Evolutionary conservation across 495 filamentous ascomycete species (phyloP), one percentile per base, ranked within the genome.

Genomic region (Elasticomyces elasticus): DNA sequence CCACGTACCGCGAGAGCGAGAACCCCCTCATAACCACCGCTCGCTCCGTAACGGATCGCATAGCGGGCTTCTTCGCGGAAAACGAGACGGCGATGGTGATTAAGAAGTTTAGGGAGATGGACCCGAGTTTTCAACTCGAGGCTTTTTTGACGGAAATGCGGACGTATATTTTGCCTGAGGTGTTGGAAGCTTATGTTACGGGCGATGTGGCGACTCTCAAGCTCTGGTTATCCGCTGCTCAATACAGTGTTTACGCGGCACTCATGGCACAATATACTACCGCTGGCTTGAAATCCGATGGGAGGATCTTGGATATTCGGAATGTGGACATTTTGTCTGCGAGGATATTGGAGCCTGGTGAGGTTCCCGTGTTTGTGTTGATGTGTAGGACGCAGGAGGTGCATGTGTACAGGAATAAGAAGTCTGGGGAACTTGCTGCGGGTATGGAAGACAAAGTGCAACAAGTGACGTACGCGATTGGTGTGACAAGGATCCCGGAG

Each of bases 391-490:
- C 92, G n/a, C 92, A 98, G 66, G 92, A 98, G 66, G 89, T 97
- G 7, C 92, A 98, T 66, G 90, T 95, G 15, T 98, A 95, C 73
- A 79, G 84, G 37, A 94, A 97, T 60, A 78, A 81, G 33, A 97
- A 98, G 76, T 85, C 86, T 0, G 79, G 79, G 52, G 76, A 95
- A 62, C 79, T 98, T 37, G 89, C 89, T 19, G 92, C 92, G n/a
- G 92, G 92, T 27, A 95, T 95, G 88, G 94, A 98, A 68, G 92
- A 98, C 70, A 90, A 86, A 71, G 92, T 98, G 27, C 91, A 96
- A 68, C 84, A 94, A 53, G 92, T 98, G 58, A 96, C 94, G 0
- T 98, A 98, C 62, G 92, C 90, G 40, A 97, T 98, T 60, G 92
- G 92, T 50, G 83, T 97, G 50, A 97, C 92, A 1, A 76, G 92